A percentile compares a stretch with the other conserved stretches of the same genome.
These are phyloP conservation scores for Paradendryphiella salina DNA, from an alignment of 2,329 filamentous ascomycete genomes.

Conservation along the genomic window DNA sequence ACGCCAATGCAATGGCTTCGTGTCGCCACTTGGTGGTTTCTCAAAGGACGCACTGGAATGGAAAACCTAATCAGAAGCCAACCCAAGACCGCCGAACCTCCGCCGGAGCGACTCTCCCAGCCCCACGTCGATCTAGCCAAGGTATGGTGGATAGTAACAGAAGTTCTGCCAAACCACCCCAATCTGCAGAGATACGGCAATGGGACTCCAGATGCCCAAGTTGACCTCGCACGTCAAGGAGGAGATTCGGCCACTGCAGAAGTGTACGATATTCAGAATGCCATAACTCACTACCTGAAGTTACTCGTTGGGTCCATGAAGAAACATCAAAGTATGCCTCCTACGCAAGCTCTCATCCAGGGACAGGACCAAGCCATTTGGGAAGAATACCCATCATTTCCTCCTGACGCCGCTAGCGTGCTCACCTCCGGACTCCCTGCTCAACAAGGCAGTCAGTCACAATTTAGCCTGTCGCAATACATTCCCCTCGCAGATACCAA, in stretches of 20 bases:
- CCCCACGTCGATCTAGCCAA: constrained; percentile 86
- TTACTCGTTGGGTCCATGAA: constrained; percentile 82
- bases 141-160: constrained; percentile 72
- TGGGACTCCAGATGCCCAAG: constrained; percentile 29
- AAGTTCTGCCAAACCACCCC: constrained; percentile 48
- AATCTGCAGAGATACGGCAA: constrained; percentile 33
- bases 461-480: constrained; percentile 61
- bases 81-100: constrained; percentile 56
- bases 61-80: constrained; percentile 71
- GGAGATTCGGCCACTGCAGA: constrained; percentile 53
- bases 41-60: constrained; percentile 75
- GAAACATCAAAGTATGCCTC: constrained; percentile 75
- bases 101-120: constrained; percentile 64
- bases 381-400: constrained; percentile 74
- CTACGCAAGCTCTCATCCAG: constrained; percentile 67
- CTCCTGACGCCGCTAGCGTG: constrained; percentile 70
- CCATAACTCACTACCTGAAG: constrained; percentile 66
- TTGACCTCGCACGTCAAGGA: constrained; percentile 48
- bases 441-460: constrained; percentile 51
- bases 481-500: constrained; percentile 77
- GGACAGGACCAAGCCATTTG: constrained; percentile 80
- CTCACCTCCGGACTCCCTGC: constrained; percentile 52
- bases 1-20: constrained; percentile 69
- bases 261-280: constrained; percentile 56
- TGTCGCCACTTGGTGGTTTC: constrained; percentile 85